phyloP scores from a whole-genome alignment of 1,284 basidiomycete species.

The Amylostereum chailletii region DNA sequence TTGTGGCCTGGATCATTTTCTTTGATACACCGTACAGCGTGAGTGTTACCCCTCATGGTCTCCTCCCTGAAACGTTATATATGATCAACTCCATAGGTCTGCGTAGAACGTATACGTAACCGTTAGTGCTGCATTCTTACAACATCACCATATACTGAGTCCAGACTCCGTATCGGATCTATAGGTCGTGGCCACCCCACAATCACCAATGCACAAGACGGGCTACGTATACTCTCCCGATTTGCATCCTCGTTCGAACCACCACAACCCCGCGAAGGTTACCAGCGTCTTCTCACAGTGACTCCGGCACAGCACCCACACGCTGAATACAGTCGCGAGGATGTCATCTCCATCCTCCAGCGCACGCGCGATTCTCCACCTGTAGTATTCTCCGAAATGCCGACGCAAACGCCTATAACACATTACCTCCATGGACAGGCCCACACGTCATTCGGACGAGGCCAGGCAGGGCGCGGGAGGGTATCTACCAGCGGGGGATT shows the following conservation, averaged over 20 bases:
- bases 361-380: slow-evolving; percentile 36
- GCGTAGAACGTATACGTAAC: slow-evolving; percentile 38
- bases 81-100: slow-evolving; percentile 29
- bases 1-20: slow-evolving; percentile 57
- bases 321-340: slow-evolving; percentile 38
- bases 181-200: slow-evolving; percentile 64
- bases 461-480: background rate
- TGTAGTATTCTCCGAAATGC: background rate
- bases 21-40: slow-evolving; percentile 69
- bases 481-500: background rate
- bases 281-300: slow-evolving; percentile 48
- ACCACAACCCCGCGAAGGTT: slow-evolving; percentile 50
- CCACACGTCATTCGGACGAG: no score
- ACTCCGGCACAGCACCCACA: slow-evolving; percentile 40
- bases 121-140: slow-evolving; percentile 27
- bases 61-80: background rate
- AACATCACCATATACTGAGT: no score
- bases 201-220: slow-evolving; percentile 48
- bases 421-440: slow-evolving; percentile 3
- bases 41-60: slow-evolving; percentile 19
- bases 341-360: slow-evolving; percentile 41
- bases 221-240: slow-evolving; percentile 44
- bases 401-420: slow-evolving; percentile 2
- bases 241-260: slow-evolving; percentile 48
- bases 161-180: background rate